Evolutionary conservation across 2,329 filamentous ascomycete species (phyloP).

Genomic region (Zalaria obscura): DNA sequence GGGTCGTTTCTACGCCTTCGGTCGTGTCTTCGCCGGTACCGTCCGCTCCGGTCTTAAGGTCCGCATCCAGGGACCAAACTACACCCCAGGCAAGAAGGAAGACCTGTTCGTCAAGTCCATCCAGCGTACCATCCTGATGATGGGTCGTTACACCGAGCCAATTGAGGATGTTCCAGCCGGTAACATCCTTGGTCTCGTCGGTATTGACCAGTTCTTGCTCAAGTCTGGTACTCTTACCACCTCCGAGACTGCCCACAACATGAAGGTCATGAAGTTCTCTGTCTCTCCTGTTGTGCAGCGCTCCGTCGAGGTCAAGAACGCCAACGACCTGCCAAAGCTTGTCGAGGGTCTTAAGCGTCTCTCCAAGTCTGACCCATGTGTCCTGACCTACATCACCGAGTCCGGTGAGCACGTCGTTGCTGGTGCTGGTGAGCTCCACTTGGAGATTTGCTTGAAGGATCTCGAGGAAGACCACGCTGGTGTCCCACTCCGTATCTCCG

Average conservation of each 20-base stretch:
- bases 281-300: conserved; percentile 97
- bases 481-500: conserved; percentile 94
- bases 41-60: conserved; percentile 97
- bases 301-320: conserved; percentile 99
- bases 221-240: conserved; percentile 99
- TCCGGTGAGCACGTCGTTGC: conserved; percentile 98
- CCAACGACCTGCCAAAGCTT: conserved; percentile 97
- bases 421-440: conserved; percentile 96
- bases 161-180: conserved; percentile 98
- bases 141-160: conserved; percentile 97
- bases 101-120: conserved; percentile 99
- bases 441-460: conserved; percentile 99
- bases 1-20: conserved; percentile 99
- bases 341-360: conserved; percentile 99
- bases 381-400: conserved; percentile 75
- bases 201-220: conserved; percentile 99
- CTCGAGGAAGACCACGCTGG: conserved; percentile 98
- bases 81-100: conserved; percentile 94
- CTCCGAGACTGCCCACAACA: conserved; percentile 93
- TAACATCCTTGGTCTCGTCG: conserved; percentile 99
- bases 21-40: conserved; percentile 99
- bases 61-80: conserved; percentile 99
- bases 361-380: conserved; percentile 98
- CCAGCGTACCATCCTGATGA: conserved; percentile 99
- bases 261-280: conserved; percentile 99